A percentile compares a stretch with the other conserved stretches of the same genome.
These are phyloP conservation scores for Trichomonas vaginalis DNA, from an alignment of 208 protist species.

Conservation along the genomic window DNA sequence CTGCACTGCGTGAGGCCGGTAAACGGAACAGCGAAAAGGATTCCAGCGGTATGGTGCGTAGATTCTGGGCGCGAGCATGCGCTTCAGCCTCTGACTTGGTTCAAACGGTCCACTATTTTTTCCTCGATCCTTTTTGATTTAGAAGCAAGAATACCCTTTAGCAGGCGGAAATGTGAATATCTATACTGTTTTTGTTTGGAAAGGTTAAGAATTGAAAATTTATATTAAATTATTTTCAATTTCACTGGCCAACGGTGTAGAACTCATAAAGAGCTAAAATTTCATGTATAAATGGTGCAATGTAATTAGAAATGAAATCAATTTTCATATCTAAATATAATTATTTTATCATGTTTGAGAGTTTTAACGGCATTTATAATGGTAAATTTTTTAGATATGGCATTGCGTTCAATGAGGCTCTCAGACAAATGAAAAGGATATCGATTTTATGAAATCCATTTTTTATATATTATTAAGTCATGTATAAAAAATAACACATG, in stretches of 20 bases:
- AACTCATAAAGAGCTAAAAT: neutral
- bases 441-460: neutral
- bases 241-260: neutral
- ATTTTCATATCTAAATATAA: neutral
- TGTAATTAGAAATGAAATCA: neutral
- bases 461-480: neutral
- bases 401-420: neutral
- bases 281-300: neutral
- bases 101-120: neutral
- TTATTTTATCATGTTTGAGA: neutral
- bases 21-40: constrained; percentile 16
- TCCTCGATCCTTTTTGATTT: neutral
- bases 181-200: neutral
- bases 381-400: neutral
- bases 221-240: neutral
- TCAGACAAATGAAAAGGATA: neutral
- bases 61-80: constrained; percentile 14
- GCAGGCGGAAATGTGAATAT: neutral
- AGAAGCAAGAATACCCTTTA: neutral
- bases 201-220: neutral
- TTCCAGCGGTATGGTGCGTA: neutral
- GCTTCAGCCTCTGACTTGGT: neutral
- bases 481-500: neutral
- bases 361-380: neutral
- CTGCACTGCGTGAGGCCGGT: constrained; percentile 10